These are phyloP conservation scores for Collybia sp. DNA, from an alignment of 768 basidiomycete genomes.

Conservation along the genomic window DNA sequence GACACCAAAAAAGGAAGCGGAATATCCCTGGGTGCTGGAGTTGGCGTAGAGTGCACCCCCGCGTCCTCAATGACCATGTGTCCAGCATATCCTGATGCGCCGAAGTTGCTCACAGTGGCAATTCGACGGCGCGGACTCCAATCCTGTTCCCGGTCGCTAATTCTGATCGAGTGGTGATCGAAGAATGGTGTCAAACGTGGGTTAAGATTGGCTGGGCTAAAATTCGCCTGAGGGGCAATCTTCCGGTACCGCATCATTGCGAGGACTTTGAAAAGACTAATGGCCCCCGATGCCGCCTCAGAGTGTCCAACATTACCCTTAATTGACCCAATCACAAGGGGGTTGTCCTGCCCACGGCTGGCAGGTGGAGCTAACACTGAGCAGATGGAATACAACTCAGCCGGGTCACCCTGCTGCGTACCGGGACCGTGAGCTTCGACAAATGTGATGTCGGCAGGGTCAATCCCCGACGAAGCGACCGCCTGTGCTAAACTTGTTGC, in stretches of 20 bases:
- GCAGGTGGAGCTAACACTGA: neutral
- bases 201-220: constrained; percentile 2
- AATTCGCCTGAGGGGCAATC: constrained; percentile 3
- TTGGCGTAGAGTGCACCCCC: neutral
- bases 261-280: constrained; percentile 4
- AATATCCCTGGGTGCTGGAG: neutral
- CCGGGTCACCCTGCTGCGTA: constrained; percentile 1
- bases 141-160: constrained; percentile 2
- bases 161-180: constrained; percentile 1
- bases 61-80: constrained; percentile 3
- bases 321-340: constrained; percentile 2
- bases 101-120: constrained; percentile 4
- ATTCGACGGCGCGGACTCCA: constrained; percentile 2
- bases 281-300: constrained; percentile 4
- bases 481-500: neutral
- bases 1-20: constrained; percentile 3
- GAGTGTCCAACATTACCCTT: constrained; percentile 5
- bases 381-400: constrained; percentile 3
- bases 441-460: constrained; percentile 2
- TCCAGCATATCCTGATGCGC: constrained; percentile 4
- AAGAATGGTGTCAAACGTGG: constrained; percentile 1
- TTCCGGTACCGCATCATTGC: constrained; percentile 3
- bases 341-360: neutral
- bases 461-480: neutral
- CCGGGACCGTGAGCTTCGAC: constrained; percentile 5